Evolutionary conservation across 352 stramenopile genomes (phyloP).

Genomic region (Detonula confervacea): DNA sequence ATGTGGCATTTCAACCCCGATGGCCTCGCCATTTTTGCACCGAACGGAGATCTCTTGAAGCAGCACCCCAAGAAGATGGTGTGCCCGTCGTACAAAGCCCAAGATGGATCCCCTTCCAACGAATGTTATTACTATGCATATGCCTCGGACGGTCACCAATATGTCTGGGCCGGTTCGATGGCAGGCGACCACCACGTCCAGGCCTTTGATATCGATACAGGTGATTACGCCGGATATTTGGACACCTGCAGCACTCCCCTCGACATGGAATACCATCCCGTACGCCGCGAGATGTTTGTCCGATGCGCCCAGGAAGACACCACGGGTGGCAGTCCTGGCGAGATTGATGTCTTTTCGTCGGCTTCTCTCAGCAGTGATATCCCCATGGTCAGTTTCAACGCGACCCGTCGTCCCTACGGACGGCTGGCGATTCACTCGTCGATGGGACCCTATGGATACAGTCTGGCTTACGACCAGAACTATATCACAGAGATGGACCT

Average conservation of each 20-base stretch:
- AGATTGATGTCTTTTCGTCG: conserved; percentile 44
- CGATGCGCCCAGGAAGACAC: conserved; percentile 27
- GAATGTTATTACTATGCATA: too few relatives aligned
- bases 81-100: too few relatives aligned
- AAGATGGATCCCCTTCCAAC: too few relatives aligned
- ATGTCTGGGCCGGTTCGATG: conserved; percentile 22
- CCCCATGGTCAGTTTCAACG: neutral
- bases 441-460: conserved; percentile 35
- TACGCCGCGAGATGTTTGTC: conserved; percentile 48
- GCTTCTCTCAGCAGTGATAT: neutral
- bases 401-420: neutral
- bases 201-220: conserved; percentile 39
- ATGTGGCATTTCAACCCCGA: too few relatives aligned
- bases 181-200: conserved; percentile 15
- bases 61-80: too few relatives aligned
- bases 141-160: too few relatives aligned
- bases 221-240: conserved; percentile 26
- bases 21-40: too few relatives aligned
- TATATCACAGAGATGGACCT: conserved; percentile 33
- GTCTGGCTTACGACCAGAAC: neutral
- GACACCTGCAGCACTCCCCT: conserved; percentile 22
- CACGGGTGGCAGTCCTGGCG: neutral
- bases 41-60: too few relatives aligned
- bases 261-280: conserved; percentile 42
- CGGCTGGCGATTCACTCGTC: conserved; percentile 8